Evolutionary conservation across 2,329 filamentous ascomycete species (phyloP).

Genomic region (Neonectria neomacrospora): DNA sequence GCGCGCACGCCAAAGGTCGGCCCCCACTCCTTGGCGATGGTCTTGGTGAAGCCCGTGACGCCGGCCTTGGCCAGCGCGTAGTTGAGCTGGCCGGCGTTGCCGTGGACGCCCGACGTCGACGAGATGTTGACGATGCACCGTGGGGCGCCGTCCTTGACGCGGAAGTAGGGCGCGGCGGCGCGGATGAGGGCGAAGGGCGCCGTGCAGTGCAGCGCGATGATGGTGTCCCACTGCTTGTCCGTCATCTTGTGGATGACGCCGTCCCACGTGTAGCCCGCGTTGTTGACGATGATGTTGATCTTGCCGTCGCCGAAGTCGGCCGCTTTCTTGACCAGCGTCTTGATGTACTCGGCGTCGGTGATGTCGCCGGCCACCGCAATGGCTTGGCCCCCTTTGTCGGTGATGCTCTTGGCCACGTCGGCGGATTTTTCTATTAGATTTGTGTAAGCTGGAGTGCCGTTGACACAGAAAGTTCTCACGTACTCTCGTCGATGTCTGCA

Average conservation of each 20-base stretch:
- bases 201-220: constrained; percentile 83
- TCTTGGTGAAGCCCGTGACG: constrained; percentile 84
- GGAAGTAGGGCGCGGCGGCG: constrained; percentile 85
- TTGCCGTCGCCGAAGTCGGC: constrained; percentile 87
- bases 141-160: constrained; percentile 83
- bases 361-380: constrained; percentile 82
- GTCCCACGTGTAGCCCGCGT: constrained; percentile 93
- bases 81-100: constrained; percentile 92
- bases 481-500: constrained; percentile 82
- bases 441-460: neutral
- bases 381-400: constrained; percentile 71
- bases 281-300: constrained; percentile 92
- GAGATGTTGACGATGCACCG: constrained; percentile 86
- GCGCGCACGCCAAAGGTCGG: constrained; percentile 82
- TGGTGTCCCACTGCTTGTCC: constrained; percentile 92
- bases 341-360: constrained; percentile 75
- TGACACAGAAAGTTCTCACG: constrained; percentile 33
- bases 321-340: constrained; percentile 76
- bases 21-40: constrained; percentile 93
- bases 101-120: constrained; percentile 83
- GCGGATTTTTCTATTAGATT: constrained; percentile 71
- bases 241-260: constrained; percentile 93
- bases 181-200: constrained; percentile 87
- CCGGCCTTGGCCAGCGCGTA: constrained; percentile 89
- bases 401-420: constrained; percentile 76